phyloP scores from a whole-genome alignment of 176 grass and related monocot species.

The Poa pratensis region DNA sequence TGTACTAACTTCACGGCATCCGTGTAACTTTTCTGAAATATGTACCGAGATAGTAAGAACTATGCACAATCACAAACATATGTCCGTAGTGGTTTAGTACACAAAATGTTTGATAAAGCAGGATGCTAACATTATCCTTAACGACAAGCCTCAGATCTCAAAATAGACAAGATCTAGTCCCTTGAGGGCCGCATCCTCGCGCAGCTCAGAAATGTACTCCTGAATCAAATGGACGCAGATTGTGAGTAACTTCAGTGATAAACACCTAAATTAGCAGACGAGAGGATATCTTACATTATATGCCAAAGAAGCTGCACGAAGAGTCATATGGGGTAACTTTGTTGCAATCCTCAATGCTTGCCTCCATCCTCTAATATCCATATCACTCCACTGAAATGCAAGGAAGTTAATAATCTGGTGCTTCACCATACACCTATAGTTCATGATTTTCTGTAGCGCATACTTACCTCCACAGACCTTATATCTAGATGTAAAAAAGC shows the following conservation, averaged over 20 bases:
- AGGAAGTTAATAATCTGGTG: constrained; percentile 19
- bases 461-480: background rate
- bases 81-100: background rate
- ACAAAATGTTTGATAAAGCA: background rate
- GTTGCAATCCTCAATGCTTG: constrained; percentile 41
- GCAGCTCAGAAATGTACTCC: background rate
- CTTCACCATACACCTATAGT: background rate
- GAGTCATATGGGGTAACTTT: background rate
- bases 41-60: background rate
- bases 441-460: background rate
- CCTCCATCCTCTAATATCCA: background rate
- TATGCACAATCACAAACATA: background rate
- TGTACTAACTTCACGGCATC: background rate
- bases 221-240: background rate
- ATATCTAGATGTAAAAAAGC: background rate
- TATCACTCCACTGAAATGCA: background rate
- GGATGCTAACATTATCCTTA: constrained; percentile 29
- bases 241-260: background rate
- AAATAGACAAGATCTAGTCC: background rate
- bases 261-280: constrained; percentile 15
- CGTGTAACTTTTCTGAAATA: background rate
- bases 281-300: background rate
- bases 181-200: background rate
- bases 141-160: constrained; percentile 20
- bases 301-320: background rate